These are phyloP conservation scores for Maudiozyma pseudohumilis DNA, from an alignment of 805 yeast species.

Conservation along the genomic window DNA sequence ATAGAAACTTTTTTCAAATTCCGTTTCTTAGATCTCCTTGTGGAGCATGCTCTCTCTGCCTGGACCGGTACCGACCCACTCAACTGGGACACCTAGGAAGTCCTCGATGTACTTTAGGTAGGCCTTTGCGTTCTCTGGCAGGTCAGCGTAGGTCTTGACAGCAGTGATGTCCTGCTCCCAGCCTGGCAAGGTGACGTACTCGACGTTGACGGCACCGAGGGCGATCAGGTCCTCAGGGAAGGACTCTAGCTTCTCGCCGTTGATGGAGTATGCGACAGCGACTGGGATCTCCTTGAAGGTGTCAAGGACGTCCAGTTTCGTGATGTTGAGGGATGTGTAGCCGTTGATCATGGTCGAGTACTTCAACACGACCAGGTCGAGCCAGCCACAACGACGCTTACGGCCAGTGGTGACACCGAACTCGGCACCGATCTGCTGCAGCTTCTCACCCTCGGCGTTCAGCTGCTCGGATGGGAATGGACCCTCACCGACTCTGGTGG, in stretches of 20 bases:
- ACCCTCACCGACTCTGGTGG: conserved; percentile 98
- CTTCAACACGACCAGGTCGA: conserved; percentile 87
- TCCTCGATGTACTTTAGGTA: conserved; percentile 83
- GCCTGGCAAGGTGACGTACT: conserved; percentile 85
- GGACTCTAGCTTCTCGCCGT: conserved; percentile 62
- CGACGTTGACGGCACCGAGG: conserved; percentile 85
- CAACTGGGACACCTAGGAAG: conserved; percentile 71
- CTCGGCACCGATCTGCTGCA: conserved; percentile 91
- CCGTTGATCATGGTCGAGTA: conserved; percentile 91
- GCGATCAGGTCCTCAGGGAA: conserved; percentile 89
- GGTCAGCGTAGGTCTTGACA: conserved; percentile 57
- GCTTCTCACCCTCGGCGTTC: conserved; percentile 72
- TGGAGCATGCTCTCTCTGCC: conserved; percentile 88
- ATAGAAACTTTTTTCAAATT: background rate
- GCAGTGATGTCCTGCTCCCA: conserved; percentile 82
- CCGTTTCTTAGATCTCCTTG: conserved; percentile 27
- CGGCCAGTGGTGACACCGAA: conserved; percentile 98
- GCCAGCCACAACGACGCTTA: conserved; percentile 99
- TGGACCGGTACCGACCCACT: conserved; percentile 99
- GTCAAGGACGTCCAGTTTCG: conserved; percentile 92
- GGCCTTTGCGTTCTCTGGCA: conserved; percentile 80
- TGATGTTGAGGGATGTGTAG: conserved; percentile 86
- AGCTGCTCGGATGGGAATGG: conserved; percentile 98
- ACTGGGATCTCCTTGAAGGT: conserved; percentile 79
- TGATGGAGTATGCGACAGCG: conserved; percentile 71